Evolutionary conservation across 2,329 filamentous ascomycete species (phyloP).

Genomic region (Sarocladium brachiariae): DNA sequence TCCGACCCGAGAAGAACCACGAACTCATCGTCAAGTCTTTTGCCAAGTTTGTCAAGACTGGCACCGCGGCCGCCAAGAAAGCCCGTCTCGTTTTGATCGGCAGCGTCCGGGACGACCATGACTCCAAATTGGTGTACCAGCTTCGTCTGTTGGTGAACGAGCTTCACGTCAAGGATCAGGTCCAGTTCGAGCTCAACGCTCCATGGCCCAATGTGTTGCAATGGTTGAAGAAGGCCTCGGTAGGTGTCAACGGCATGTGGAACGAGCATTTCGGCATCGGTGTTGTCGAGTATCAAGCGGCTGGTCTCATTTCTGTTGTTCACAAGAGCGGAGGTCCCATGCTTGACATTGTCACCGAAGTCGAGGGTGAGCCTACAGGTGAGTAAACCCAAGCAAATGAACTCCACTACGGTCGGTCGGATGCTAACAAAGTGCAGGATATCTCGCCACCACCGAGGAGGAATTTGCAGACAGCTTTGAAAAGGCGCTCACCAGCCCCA

Average conservation of each 20-base stretch:
- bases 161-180: constrained; percentile 72
- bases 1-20: constrained; percentile 96
- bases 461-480: constrained; percentile 80
- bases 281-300: constrained; percentile 95
- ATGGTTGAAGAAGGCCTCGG: constrained; percentile 67
- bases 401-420: constrained; percentile 14
- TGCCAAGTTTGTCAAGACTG: constrained; percentile 60
- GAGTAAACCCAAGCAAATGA: constrained; percentile 19
- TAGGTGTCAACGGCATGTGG: constrained; percentile 99
- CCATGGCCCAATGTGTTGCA: constrained; percentile 81
- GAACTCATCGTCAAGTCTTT: constrained; percentile 80
- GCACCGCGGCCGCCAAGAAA: constrained; percentile 40
- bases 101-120: constrained; percentile 78
- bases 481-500: constrained; percentile 63
- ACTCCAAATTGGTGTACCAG: constrained; percentile 80
- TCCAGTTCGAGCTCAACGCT: constrained; percentile 85
- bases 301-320: constrained; percentile 85
- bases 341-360: constrained; percentile 78
- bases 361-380: constrained; percentile 76
- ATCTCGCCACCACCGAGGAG: constrained; percentile 69
- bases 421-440: constrained; percentile 48
- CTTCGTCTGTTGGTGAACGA: constrained; percentile 81
- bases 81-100: constrained; percentile 78
- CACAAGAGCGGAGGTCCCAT: constrained; percentile 92
- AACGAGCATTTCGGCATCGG: constrained; percentile 99